phyloP scores from a whole-genome alignment of 495 filamentous ascomycete species.

The Collariella sp. region DNA sequence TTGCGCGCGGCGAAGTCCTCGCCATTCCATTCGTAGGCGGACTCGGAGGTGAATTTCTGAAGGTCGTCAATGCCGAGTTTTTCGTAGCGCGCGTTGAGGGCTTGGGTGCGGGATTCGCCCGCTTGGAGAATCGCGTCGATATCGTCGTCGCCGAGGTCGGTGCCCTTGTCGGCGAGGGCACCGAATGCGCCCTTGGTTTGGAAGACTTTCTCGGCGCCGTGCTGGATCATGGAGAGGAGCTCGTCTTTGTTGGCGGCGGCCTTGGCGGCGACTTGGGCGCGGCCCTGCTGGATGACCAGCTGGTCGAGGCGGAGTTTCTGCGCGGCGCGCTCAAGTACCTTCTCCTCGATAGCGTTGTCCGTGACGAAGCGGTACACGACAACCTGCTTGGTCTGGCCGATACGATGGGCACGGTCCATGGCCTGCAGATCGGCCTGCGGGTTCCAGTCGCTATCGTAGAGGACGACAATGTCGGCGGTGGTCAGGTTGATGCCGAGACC shows the following conservation, averaged over 20 bases:
- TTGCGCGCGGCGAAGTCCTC: conserved; percentile 86
- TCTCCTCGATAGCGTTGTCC: conserved; percentile 97
- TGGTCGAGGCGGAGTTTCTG: conserved; percentile 97
- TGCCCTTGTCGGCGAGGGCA: conserved; percentile 45
- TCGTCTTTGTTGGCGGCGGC: conserved; percentile 89
- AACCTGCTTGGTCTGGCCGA: conserved; percentile 97
- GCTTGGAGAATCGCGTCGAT: conserved; percentile 80
- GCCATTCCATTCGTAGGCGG: conserved; percentile 97
- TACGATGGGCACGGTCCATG: conserved; percentile 97
- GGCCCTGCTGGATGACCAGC: conserved; percentile 98
- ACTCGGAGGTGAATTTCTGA: conserved; percentile 95
- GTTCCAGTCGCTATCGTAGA: conserved; percentile 99
- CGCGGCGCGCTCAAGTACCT: conserved; percentile 92
- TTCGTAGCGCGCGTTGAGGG: conserved; percentile 87
- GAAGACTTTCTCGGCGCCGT: conserved; percentile 93
- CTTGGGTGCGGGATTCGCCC: conserved; percentile 80
- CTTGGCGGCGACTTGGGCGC: conserved; percentile 84
- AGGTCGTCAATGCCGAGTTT: conserved; percentile 97
- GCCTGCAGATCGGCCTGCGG: conserved; percentile 97
- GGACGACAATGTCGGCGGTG: conserved; percentile 87
- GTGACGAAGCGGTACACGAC: conserved; percentile 94
- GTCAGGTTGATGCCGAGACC: conserved; percentile 98
- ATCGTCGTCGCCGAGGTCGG: conserved; percentile 70
- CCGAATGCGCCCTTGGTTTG: conserved; percentile 54
- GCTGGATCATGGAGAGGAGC: conserved; percentile 94